A percentile compares a stretch with the other conserved stretches of the same genome.
phyloP scores from a whole-genome alignment of 495 filamentous ascomycete genomes.

The Penicillium canescens region DNA sequence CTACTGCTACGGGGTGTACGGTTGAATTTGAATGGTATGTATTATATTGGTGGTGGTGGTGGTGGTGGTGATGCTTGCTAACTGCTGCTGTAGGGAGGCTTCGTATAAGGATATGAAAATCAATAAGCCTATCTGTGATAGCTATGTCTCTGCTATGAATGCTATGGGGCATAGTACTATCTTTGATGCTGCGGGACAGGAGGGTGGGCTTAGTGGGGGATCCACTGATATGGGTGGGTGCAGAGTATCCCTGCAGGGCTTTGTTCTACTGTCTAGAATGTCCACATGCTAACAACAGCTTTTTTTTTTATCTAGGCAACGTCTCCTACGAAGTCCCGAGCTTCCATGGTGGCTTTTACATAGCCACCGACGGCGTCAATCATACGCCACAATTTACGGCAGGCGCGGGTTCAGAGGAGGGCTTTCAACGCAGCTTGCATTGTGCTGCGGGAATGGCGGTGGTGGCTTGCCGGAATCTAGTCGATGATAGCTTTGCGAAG shows the following conservation, averaged over 20 bases:
- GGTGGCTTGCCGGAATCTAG: slow-evolving; percentile 49
- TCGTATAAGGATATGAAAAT: slow-evolving; percentile 55
- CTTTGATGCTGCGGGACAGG: slow-evolving; percentile 40
- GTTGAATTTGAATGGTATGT: slow-evolving; percentile 43
- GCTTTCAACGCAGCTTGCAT: slow-evolving; percentile 43
- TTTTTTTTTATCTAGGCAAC: slow-evolving; percentile 45
- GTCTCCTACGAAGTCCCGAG: slow-evolving; percentile 57
- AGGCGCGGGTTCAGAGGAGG: slow-evolving; percentile 51
- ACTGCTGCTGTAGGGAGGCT: slow-evolving; percentile 27
- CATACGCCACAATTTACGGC: slow-evolving; percentile 56
- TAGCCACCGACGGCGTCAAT: slow-evolving; percentile 49
- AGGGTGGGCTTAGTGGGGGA: slow-evolving; percentile 22
- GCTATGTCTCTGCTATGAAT: slow-evolving; percentile 51
- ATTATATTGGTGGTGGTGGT: background rate
- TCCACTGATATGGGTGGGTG: slow-evolving; percentile 41
- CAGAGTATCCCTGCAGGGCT: background rate
- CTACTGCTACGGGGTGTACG: slow-evolving; percentile 54
- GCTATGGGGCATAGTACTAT: slow-evolving; percentile 42
- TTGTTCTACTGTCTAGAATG: background rate
- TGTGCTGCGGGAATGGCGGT: slow-evolving; percentile 59
- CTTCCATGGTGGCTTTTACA: slow-evolving; percentile 58
- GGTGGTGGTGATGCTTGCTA: background rate
- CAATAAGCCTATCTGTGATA: slow-evolving; percentile 48
- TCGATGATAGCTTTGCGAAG: slow-evolving; percentile 47
- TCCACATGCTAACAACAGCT: background rate